Evolutionary conservation across 2,329 filamentous ascomycete species (phyloP).

Genomic region (Claviceps monticola): DNA sequence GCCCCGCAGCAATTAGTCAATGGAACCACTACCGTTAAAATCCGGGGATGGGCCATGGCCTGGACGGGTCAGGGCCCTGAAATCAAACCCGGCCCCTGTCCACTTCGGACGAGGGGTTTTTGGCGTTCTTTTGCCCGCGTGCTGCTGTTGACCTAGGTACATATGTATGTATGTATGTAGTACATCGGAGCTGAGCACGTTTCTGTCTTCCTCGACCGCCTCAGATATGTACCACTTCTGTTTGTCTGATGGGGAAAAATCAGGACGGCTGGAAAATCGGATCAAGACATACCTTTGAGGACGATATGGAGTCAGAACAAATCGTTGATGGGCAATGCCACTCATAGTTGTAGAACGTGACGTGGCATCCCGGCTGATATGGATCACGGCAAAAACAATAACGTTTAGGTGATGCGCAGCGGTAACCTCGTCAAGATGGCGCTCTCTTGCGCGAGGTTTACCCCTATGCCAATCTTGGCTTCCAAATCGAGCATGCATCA

Average conservation of each 20-base stretch:
- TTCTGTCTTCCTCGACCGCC: conserved; percentile 6
- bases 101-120: conserved; percentile 8
- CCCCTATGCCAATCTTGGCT: background rate
- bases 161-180: too few species aligned
- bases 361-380: background rate
- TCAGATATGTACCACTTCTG: background rate
- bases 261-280: background rate
- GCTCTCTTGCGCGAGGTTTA: background rate
- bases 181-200: background rate
- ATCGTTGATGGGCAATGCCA: background rate
- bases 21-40: conserved; percentile 10
- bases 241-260: background rate
- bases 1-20: conserved; percentile 3
- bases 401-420: background rate
- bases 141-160: too few species aligned
- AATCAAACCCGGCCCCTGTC: conserved; percentile 11
- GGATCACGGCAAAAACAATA: background rate
- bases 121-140: conserved; percentile 9
- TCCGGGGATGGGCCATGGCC: conserved; percentile 18
- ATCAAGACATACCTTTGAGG: background rate
- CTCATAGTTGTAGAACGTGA: background rate
- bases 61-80: conserved; percentile 13
- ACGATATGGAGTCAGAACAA: background rate
- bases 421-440: background rate
- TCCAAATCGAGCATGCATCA: background rate